phyloP scores from a whole-genome alignment of 306 rosid genomes.

The Luffa aegyptiaca region DNA sequence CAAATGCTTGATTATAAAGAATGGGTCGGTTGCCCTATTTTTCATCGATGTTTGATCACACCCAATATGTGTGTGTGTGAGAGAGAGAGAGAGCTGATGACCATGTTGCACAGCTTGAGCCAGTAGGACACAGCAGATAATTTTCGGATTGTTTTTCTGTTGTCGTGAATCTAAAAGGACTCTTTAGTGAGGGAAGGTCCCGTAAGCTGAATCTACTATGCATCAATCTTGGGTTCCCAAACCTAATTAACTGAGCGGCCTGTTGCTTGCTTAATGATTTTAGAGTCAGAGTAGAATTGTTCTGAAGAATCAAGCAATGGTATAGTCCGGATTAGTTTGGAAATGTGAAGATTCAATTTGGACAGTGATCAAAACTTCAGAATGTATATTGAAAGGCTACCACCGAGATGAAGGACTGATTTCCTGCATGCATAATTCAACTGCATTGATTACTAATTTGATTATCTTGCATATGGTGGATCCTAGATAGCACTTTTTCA shows the following conservation, averaged over 20 bases:
- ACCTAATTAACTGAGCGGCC: not conserved
- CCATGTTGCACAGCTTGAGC: not conserved
- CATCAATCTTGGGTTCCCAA: not conserved
- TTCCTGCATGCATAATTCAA: not conserved
- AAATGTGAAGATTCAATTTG: not conserved
- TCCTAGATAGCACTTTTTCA: not conserved
- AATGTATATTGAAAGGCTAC: not conserved
- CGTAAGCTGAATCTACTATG: not conserved
- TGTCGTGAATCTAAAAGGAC: not conserved
- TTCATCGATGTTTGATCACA: not conserved
- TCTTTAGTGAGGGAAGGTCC: not conserved
- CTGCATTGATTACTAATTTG: not conserved
- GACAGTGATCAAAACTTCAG: not conserved
- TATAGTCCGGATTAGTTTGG: not conserved
- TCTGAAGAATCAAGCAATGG: not conserved
- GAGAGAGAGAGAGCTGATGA: not conserved
- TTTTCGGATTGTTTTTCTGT: not conserved
- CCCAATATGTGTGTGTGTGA: not conserved
- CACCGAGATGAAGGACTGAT: not conserved
- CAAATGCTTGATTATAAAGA: not conserved
- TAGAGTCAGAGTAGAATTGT: not conserved
- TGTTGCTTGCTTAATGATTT: not conserved
- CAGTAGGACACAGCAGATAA: not conserved
- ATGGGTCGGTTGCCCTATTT: not conserved
- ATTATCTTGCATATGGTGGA: not conserved